phyloP scores from a whole-genome alignment of 176 grass and related monocot genomes.

The Alopecurus myosuroides region DNA sequence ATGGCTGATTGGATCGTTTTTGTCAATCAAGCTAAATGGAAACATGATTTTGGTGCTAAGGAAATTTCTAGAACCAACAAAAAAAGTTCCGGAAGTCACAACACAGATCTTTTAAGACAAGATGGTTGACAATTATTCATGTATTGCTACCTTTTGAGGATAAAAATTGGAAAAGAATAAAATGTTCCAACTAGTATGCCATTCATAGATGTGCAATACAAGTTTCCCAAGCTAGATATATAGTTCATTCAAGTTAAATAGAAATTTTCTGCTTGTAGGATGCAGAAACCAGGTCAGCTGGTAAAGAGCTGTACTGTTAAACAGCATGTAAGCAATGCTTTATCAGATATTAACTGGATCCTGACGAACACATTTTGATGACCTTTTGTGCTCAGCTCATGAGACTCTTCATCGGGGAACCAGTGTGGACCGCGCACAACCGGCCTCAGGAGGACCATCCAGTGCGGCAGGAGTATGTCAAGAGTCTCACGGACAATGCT shows the following conservation, averaged over 20 bases:
- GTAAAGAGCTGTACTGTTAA: background rate
- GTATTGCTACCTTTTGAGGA: background rate
- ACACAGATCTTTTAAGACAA: background rate
- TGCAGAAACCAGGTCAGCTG: background rate
- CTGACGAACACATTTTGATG: background rate
- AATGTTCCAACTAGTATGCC: background rate
- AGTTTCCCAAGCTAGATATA: background rate
- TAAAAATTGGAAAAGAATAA: background rate
- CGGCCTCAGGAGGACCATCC: conserved; percentile 86
- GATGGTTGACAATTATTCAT: background rate
- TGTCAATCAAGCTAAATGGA: background rate
- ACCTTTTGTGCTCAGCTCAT: conserved; percentile 51
- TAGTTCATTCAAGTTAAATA: background rate
- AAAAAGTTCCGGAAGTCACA: background rate
- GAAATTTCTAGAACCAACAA: background rate
- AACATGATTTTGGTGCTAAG: background rate
- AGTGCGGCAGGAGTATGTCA: conserved; percentile 67
- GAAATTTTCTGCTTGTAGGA: background rate
- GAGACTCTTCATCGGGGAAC: conserved; percentile 82
- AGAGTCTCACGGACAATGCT: conserved; percentile 48
- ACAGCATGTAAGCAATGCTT: background rate
- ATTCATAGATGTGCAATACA: background rate
- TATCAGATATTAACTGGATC: background rate
- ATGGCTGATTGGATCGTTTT: background rate
- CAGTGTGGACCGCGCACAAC: conserved; percentile 73